phyloP scores from a whole-genome alignment of 108 stramenopile species.

The Phaeodactylum tricornutum region DNA sequence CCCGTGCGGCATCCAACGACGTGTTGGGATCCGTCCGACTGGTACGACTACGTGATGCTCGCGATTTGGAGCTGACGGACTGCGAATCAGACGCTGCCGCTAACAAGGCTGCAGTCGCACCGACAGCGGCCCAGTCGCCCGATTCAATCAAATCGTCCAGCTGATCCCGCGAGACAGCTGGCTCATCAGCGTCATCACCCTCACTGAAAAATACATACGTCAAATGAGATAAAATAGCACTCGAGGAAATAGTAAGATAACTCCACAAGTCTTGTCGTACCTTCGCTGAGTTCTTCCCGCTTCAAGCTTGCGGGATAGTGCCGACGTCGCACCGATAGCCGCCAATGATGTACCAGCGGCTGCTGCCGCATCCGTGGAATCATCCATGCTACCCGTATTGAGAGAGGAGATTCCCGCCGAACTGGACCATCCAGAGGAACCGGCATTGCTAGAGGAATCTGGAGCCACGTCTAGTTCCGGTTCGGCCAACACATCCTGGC shows the following conservation, averaged over 20 bases:
- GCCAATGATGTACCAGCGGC: conserved; percentile 24
- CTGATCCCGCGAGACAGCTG: conserved; percentile 31
- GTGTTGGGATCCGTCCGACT: conserved; percentile 9
- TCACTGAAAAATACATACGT: too few relatives aligned
- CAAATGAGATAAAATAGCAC: too few relatives aligned
- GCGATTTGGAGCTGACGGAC: conserved; percentile 37
- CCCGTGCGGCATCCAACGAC: conserved; percentile 35
- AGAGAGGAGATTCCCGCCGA: conserved; percentile 37
- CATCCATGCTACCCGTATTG: conserved; percentile 50
- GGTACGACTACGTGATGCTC: conserved; percentile 22
- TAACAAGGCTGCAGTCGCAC: conserved; percentile 71
- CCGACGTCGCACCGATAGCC: conserved; percentile 34
- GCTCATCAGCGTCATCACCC: conserved; percentile 5
- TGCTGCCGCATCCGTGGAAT: conserved; percentile 14
- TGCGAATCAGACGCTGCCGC: conserved; percentile 63
- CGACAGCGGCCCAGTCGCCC: conserved; percentile 84
- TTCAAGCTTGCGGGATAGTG: conserved; percentile 10
- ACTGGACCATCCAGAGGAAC: conserved; percentile 44
- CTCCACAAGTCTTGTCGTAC: too few relatives aligned
- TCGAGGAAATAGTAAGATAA: too few relatives aligned
- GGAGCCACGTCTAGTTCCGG: conserved; percentile 8
- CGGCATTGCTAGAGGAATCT: conserved; percentile 24
- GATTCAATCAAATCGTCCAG: conserved; percentile 69
- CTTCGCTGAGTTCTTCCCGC: too few relatives aligned
- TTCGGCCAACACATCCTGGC: conserved; percentile 7